Base-by-base conservation (phyloP, 495 filamentous ascomycete genomes). In the Hypoxylon rickii region DNA sequence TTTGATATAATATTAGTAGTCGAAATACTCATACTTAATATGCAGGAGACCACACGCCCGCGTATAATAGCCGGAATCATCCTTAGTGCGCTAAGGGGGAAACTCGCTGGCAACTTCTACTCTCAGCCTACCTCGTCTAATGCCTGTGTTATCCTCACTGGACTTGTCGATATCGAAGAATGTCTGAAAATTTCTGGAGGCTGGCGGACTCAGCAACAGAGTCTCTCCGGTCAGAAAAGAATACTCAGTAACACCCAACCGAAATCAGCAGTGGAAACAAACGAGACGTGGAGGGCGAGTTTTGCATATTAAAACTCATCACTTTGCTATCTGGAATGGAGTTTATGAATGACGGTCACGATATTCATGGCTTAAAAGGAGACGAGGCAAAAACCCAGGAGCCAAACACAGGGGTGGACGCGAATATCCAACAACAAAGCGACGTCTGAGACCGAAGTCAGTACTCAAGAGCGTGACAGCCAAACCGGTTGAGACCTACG, bases 31-130 rank as follows among this genome's bases (percentile, higher is more conserved):
- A 51, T 51, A 49, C 46, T 20, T 47, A 34, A 57, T 80, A 76
- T 36, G 73, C 75, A 56, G 83, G 84, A 66, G 87, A 89, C 69
- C 79, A 79, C 61, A 90, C 89, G 84, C 76, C 87, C 40, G 76
- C 86, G 39, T 89, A 88, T 72, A 80, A 79, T 10, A 79, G 86
- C 61, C 82, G 1, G 13, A 1, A 3, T 3, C 2, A 38, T 38
- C 34, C 12, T 5, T 15, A 38, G 16, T 13, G 4, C 10, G 2
- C 21, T 11, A 16, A n/a, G 10, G 17, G 12, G 12, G 21, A 44
- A 52, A 17, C 20, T 44, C 10, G 17, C 13, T 7, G 12, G 10
- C 18, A 4, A 20, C 4, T 26, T 3, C 2, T 11, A 26, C 26
- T 17, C 19, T 5, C 11, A 38, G n/a, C 32, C 26, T 3, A 33